Conservation (phyloP, 257 asterid species). For the Nicotiana otophora region DNA sequence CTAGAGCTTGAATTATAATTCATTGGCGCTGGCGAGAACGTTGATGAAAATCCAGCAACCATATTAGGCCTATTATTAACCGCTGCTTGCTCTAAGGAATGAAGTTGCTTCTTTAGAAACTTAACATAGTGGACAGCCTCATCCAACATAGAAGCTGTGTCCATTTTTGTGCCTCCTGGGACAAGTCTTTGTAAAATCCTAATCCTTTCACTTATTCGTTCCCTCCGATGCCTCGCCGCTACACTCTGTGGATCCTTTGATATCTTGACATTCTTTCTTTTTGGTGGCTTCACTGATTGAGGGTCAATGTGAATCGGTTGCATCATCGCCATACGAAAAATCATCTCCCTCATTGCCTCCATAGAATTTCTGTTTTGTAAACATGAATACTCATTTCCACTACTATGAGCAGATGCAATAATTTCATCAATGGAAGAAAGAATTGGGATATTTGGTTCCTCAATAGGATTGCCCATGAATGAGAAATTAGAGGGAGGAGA, state of each 20-base stretch:
- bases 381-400: neutral
- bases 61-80: constrained; percentile 7
- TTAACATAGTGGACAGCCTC: constrained; percentile 49
- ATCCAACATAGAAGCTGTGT: constrained; percentile 52
- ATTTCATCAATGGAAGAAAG: neutral
- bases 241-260: constrained; percentile 57
- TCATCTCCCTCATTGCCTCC: constrained; percentile 52
- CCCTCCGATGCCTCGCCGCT: constrained; percentile 50
- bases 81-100: constrained; percentile 28
- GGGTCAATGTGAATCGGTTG: constrained; percentile 48
- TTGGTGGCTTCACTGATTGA: constrained; percentile 35
- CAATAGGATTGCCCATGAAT: constrained; percentile 7
- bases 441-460: neutral
- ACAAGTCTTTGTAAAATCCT: constrained; percentile 45
- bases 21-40: neutral
- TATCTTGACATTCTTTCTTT: constrained; percentile 45
- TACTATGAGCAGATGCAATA: neutral
- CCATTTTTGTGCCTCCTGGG: constrained; percentile 53
- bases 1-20: constrained; percentile 7
- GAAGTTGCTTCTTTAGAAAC: constrained; percentile 42
- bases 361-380: constrained; percentile 24
- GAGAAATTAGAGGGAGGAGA: constrained; percentile 9
- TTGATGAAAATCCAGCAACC: constrained; percentile 11
- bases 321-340: constrained; percentile 47
- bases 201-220: constrained; percentile 46